These are phyloP conservation scores for Talaromyces liani DNA, from an alignment of 495 filamentous ascomycete genomes.

Conservation along the genomic window DNA sequence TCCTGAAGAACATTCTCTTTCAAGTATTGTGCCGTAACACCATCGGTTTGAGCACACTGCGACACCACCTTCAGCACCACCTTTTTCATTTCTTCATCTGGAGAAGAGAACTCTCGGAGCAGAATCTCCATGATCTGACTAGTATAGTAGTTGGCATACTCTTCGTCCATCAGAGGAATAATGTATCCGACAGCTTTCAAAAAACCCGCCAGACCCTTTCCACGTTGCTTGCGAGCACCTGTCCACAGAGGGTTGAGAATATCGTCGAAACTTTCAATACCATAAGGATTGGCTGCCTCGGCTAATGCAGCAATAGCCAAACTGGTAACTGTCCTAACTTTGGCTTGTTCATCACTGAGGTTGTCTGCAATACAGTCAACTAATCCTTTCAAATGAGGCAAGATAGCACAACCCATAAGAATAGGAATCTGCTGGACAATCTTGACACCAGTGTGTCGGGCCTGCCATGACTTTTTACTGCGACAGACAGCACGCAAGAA, in stretches of 20 bases:
- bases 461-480: conserved; percentile 99
- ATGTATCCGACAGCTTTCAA: conserved; percentile 97
- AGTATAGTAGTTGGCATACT: conserved; percentile 98
- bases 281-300: conserved; percentile 94
- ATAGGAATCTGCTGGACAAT: conserved; percentile 99
- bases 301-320: conserved; percentile 93
- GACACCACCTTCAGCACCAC: conserved; percentile 95
- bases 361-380: conserved; percentile 96
- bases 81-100: conserved; percentile 99
- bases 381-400: conserved; percentile 91
- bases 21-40: conserved; percentile 88
- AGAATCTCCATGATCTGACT: conserved; percentile 98
- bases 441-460: conserved; percentile 97
- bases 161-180: conserved; percentile 98
- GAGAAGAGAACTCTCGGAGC: conserved; percentile 88
- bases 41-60: conserved; percentile 91
- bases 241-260: conserved; percentile 98
- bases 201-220: conserved; percentile 93
- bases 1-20: conserved; percentile 92
- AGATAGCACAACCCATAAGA: conserved; percentile 93
- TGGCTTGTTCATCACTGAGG: conserved; percentile 94
- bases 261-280: conserved; percentile 97
- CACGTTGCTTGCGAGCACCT: conserved; percentile 87
- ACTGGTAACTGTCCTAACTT: conserved; percentile 92
- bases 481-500: conserved; percentile 93